A percentile compares a stretch with the other conserved stretches of the same genome.
These are phyloP conservation scores for Candida mattraensis DNA, from an alignment of 805 yeast species.

Conservation along the genomic window DNA sequence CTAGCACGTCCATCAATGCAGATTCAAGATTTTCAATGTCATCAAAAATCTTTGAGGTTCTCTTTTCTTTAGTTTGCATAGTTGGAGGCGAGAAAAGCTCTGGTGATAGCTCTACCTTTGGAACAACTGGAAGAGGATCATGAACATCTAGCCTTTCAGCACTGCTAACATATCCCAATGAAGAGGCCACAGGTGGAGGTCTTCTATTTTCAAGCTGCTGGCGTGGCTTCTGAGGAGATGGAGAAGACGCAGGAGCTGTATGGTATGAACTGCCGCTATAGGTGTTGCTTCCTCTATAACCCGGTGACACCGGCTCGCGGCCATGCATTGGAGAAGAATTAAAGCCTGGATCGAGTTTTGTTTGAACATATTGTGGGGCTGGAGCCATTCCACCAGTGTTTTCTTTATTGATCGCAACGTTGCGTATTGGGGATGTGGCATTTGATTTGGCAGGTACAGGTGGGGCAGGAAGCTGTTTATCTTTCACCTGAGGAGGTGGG, in stretches of 20 bases:
- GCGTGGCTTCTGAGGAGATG: conserved; percentile 8
- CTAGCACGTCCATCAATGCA: conserved; percentile 26
- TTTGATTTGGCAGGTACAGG: conserved; percentile 4
- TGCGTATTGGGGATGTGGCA: conserved; percentile 1
- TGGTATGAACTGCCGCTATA: conserved; percentile 11
- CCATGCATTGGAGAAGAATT: conserved; percentile 1
- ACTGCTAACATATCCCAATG: not conserved
- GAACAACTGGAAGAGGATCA: too few species aligned
- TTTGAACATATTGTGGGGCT: too few species aligned
- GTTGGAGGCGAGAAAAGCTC: too few species aligned
- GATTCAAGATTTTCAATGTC: conserved; percentile 31
- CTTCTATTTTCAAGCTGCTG: conserved; percentile 4
- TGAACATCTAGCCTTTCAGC: not conserved
- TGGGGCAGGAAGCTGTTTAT: conserved; percentile 6
- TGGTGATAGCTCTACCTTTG: too few species aligned
- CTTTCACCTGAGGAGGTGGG: conserved; percentile 7
- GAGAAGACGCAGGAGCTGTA: conserved; percentile 8
- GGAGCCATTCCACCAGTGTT: not conserved
- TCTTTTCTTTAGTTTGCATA: conserved; percentile 9
- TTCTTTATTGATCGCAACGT: conserved; percentile 6
- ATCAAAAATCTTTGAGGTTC: conserved; percentile 27
- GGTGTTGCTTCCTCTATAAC: conserved; percentile 5
- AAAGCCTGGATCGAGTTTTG: too few species aligned
- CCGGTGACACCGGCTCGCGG: conserved; percentile 1
- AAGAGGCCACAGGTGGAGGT: conserved; percentile 12